Conservation (phyloP, 441 rosid genomes). For the Flueggea neowawraea region DNA sequence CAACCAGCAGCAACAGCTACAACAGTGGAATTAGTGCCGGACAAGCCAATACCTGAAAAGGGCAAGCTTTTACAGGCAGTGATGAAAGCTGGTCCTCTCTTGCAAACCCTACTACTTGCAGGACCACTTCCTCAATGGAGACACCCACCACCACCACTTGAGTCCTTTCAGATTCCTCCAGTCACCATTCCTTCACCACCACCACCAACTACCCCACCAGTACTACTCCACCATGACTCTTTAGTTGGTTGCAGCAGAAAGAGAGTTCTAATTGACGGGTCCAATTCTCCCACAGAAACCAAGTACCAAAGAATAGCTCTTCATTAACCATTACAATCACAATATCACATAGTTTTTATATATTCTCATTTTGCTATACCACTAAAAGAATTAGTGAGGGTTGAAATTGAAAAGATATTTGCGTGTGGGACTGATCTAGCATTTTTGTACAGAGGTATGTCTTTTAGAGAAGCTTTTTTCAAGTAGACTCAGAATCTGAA, state of each 20-base stretch:
- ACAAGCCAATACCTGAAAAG: slow-evolving; percentile 82
- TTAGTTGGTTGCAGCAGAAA: slow-evolving; percentile 51
- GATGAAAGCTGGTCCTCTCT: slow-evolving; percentile 84
- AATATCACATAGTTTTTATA: not conserved
- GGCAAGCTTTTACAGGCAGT: slow-evolving; percentile 96
- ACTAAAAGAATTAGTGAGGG: slow-evolving; percentile 24
- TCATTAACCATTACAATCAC: slow-evolving; percentile 35
- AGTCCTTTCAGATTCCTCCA: slow-evolving; percentile 84
- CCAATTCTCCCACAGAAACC: slow-evolving; percentile 49
- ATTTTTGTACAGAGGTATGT: slow-evolving; percentile 48
- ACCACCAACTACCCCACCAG: no score
- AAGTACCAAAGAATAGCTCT: slow-evolving; percentile 65
- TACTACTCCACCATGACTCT: slow-evolving; percentile 45
- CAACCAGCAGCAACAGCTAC: slow-evolving; percentile 16
- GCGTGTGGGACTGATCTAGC: slow-evolving; percentile 36
- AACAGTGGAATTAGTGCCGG: slow-evolving; percentile 27
- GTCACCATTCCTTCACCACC: slow-evolving; percentile 74
- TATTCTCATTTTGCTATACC: slow-evolving; percentile 16
- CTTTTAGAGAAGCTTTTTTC: slow-evolving; percentile 17
- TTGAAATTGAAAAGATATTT: slow-evolving; percentile 30
- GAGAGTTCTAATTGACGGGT: slow-evolving; percentile 52
- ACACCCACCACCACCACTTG: slow-evolving; percentile 74
- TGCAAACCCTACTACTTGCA: slow-evolving; percentile 81
- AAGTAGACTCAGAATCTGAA: slow-evolving; percentile 12
- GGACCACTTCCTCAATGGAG: slow-evolving; percentile 97